A percentile compares a stretch with the other conserved stretches of the same genome.
phyloP scores from a whole-genome alignment of 202 grass and related monocot genomes.

The Saccharum hybrid region DNA sequence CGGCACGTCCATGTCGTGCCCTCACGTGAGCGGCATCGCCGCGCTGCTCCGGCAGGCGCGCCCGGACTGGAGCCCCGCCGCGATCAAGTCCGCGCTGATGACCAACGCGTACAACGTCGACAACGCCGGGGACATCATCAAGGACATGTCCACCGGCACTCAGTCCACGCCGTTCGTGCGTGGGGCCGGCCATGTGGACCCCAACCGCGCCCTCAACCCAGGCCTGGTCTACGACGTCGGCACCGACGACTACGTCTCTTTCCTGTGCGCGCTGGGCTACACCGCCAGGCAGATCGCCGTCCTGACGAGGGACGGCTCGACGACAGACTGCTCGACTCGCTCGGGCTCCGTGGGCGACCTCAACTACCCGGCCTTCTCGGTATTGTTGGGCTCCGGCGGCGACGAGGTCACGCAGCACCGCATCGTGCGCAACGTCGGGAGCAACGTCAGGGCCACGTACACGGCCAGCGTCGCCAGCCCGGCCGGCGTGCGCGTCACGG shows the following conservation, averaged over 20 bases:
- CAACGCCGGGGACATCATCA: constrained; percentile 27
- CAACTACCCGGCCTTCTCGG: constrained; percentile 35
- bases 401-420: constrained; percentile 24
- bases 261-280: constrained; percentile 14
- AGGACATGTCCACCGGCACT: constrained; percentile 38
- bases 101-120: constrained; percentile 14
- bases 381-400: neutral
- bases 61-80: constrained; percentile 48
- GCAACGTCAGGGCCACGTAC: constrained; percentile 21
- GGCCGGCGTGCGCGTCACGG: neutral
- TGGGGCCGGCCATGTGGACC: constrained; percentile 56
- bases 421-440: constrained; percentile 47
- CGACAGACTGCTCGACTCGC: constrained; percentile 23
- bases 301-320: constrained; percentile 1
- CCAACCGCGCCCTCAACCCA: constrained; percentile 38
- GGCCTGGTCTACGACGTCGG: constrained; percentile 59
- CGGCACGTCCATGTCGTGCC: constrained; percentile 12
- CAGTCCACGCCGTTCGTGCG: constrained; percentile 35
- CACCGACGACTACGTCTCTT: constrained; percentile 45
- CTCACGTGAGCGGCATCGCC: constrained; percentile 49
- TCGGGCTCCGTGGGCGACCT: constrained; percentile 33
- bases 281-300: neutral
- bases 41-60: constrained; percentile 35
- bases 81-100: constrained; percentile 53
- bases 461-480: constrained; percentile 14